These are phyloP conservation scores for Auxenochlorella pyrenoidosa DNA, from an alignment of 139 green algal genomes.

Conservation along the genomic window DNA sequence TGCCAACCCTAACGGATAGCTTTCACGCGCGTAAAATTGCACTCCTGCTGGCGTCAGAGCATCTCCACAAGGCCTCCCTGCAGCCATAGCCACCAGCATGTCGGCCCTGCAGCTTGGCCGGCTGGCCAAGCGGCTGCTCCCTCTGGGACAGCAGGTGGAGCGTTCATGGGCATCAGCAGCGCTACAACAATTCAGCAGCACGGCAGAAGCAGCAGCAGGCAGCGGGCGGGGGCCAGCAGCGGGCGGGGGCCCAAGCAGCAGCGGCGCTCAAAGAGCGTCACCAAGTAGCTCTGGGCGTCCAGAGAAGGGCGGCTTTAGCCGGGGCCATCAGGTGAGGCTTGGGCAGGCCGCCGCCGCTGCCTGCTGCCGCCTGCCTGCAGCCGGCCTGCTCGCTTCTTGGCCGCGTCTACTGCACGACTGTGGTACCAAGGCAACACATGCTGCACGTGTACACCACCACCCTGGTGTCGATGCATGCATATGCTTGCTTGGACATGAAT, in stretches of 20 bases:
- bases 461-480: too few relatives aligned
- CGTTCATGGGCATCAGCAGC: neutral
- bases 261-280: neutral
- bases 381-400: neutral
- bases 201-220: neutral
- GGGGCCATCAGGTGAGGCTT: neutral
- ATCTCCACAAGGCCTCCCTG: neutral
- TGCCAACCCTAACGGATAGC: neutral
- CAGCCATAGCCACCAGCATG: neutral
- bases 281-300: neutral
- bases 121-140: constrained; percentile 10
- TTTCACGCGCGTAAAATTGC: neutral
- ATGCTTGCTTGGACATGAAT: neutral
- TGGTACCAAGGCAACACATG: too few relatives aligned
- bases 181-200: neutral
- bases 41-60: neutral
- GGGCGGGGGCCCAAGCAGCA: neutral
- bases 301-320: neutral
- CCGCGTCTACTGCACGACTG: too few relatives aligned
- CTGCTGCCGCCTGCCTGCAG: too few relatives aligned
- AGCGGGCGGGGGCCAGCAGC: neutral
- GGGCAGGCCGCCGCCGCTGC: neutral
- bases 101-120: neutral
- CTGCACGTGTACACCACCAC: too few relatives aligned
- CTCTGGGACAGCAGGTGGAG: constrained; percentile 11